These are phyloP conservation scores for Knufia petricola DNA, from an alignment of 2,329 filamentous ascomycete species.

Conservation along the genomic window DNA sequence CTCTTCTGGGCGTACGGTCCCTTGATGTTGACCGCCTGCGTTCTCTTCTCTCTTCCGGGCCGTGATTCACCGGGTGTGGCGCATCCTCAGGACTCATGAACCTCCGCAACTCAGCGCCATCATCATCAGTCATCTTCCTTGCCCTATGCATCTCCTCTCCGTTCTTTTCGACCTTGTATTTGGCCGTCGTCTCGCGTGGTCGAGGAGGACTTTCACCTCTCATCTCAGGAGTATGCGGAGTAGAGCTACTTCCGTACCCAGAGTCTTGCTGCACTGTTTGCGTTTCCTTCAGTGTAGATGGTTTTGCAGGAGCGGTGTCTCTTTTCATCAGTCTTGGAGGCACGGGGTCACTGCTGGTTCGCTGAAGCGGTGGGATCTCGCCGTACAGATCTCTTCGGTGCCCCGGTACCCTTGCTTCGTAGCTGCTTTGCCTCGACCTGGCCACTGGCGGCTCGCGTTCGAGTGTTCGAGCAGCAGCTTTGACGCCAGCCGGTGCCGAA, in stretches of 20 bases:
- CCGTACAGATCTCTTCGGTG: slow-evolving; percentile 15
- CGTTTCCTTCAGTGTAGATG: slow-evolving; percentile 29
- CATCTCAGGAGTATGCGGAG: slow-evolving; percentile 35
- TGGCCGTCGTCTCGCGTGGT: slow-evolving; percentile 13
- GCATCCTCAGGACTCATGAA: slow-evolving; percentile 5
- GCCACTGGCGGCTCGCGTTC: slow-evolving; percentile 22
- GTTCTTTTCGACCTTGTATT: slow-evolving; percentile 21
- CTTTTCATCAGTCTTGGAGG: slow-evolving; percentile 22
- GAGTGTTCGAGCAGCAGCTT: neutral
- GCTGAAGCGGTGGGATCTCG: slow-evolving; percentile 26
- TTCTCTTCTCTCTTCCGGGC: neutral
- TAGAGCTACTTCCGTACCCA: slow-evolving; percentile 32
- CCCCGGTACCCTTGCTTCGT: neutral
- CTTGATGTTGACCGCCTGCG: slow-evolving; percentile 3
- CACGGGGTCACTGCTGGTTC: slow-evolving; percentile 27
- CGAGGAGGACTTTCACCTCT: slow-evolving; percentile 26
- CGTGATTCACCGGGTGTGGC: neutral
- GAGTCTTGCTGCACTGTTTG: slow-evolving; percentile 32
- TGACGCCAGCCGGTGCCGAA: slow-evolving; percentile 24
- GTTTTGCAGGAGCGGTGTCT: slow-evolving; percentile 23
- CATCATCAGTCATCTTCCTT: neutral
- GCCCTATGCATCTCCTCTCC: slow-evolving; percentile 15
- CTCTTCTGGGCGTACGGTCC: neutral
- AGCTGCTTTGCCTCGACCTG: slow-evolving; percentile 24
- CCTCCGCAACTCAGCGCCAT: neutral